phyloP scores from a whole-genome alignment of 345 rosid genomes.

The Anastatica hierochuntica region DNA sequence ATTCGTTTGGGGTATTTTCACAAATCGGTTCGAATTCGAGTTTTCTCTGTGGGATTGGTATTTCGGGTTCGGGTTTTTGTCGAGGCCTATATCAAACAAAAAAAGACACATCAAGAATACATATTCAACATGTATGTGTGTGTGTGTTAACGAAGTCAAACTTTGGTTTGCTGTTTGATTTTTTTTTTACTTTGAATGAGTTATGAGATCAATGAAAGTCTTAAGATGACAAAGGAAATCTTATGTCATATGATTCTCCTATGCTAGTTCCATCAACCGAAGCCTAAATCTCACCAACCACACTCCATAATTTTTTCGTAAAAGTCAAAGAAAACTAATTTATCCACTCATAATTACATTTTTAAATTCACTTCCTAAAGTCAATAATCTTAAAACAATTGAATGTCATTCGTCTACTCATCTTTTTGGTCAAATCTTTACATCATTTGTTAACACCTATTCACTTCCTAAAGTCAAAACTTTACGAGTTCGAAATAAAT shows the following conservation, averaged over 20 bases:
- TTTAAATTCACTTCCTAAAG: slow-evolving; percentile 1
- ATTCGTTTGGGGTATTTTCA: too few species aligned
- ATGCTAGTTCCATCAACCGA: background rate
- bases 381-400: slow-evolving; percentile 5
- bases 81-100: too few species aligned
- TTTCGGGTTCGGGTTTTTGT: too few species aligned
- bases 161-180: slow-evolving; percentile 10
- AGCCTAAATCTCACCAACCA: slow-evolving; percentile 15
- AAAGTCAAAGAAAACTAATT: slow-evolving; percentile 15
- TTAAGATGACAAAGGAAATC: slow-evolving; percentile 6
- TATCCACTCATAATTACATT: background rate
- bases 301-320: background rate
- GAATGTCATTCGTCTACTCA: slow-evolving; percentile 9
- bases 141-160: slow-evolving; percentile 5
- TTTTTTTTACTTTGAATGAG: slow-evolving; percentile 7
- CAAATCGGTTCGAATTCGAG: too few species aligned
- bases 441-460: slow-evolving; percentile 12
- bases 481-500: background rate
- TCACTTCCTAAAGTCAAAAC: slow-evolving; percentile 3
- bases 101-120: too few species aligned
- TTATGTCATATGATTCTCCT: slow-evolving; percentile 5
- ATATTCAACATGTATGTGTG: background rate
- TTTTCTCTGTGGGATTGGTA: too few species aligned
- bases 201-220: background rate
- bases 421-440: slow-evolving; percentile 5